Base-by-base conservation (phyloP, 2,329 filamentous ascomycete species). In the Arthrobotrys musiformis region DNA sequence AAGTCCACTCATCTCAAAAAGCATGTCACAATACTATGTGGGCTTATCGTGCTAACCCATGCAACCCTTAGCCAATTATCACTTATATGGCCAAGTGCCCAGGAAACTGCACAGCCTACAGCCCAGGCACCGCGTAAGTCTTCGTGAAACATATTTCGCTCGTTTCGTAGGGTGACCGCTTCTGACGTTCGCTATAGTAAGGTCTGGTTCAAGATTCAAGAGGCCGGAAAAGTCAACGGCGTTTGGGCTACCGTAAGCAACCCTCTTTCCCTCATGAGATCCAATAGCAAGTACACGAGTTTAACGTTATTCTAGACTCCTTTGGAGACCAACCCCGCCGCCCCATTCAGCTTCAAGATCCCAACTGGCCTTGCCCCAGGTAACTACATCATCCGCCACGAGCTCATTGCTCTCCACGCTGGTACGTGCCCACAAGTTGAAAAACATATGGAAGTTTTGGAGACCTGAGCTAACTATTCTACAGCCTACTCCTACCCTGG, bases 1-100 rank as follows among this genome's bases (percentile, higher is more conserved):
- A 80, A 81, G 75, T 72, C 35, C 19, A 19, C 17, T n/a, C 13
- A 3, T 19, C 35, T n/a, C 22, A 17, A 54, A 5, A 28, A 28
- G 17, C 22, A n/a, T n/a, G n/a, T n/a, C n/a, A n/a, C n/a, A n/a
- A n/a, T n/a, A n/a, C n/a, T n/a, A n/a, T n/a, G n/a, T n/a, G n/a
- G n/a, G n/a, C n/a, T n/a, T n/a, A n/a, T n/a, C 30, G 8, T 9
- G 13, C 35, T 9, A 5, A 17, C 5, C 2, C 22, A 19, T 15
- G 19, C n/a, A 13, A 40, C 15, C 13, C 4, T 15, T 54, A 88
- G 0, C 88, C 88, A 0, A 81, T 86, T 0, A 83, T 89, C 69
- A 89, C 88, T 0, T 89, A 89, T 80, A 88, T 90, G 87, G 88
- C 88, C 3, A 83, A 84, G 35, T 90, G 88, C 81, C 87, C 87